phyloP scores from a whole-genome alignment of 2,329 filamentous ascomycete species.

The Neopestalotiopsis clavispora region DNA sequence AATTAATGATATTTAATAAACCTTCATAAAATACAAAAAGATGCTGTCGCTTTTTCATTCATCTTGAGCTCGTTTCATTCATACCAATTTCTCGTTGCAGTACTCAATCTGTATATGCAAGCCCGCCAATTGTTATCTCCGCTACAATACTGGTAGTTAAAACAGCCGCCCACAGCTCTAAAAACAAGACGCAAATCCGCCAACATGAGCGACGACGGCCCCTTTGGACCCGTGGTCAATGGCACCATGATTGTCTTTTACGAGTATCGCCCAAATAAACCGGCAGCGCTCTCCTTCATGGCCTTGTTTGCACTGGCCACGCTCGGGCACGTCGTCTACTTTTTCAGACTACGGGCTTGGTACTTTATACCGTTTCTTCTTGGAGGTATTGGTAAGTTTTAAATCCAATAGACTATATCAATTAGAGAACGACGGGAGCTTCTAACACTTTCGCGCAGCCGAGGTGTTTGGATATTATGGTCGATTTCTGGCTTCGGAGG shows the following conservation, averaged over 20 bases:
- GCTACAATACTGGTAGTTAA: no score
- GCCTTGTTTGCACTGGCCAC: constrained; percentile 23
- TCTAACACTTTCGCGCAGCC: constrained; percentile 9
- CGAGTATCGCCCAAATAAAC: constrained; percentile 22
- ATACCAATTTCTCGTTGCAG: background rate
- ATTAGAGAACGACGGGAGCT: no score
- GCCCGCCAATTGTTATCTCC: background rate
- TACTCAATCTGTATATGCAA: background rate
- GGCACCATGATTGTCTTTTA: constrained; percentile 25
- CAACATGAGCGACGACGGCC: constrained; percentile 17
- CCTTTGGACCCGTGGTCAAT: constrained; percentile 25
- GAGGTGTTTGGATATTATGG: constrained; percentile 29
- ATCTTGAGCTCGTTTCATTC: background rate
- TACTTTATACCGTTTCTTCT: constrained; percentile 27
- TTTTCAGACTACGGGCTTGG: constrained; percentile 20
- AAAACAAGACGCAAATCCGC: background rate
- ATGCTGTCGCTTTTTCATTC: background rate
- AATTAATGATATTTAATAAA: background rate
- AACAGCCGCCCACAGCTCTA: background rate
- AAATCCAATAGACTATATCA: no score
- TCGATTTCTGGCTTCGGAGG: constrained; percentile 25
- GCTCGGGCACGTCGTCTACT: background rate
- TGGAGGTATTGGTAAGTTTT: constrained; percentile 21
- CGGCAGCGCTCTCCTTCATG: constrained; percentile 23
- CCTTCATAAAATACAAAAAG: background rate